A percentile compares a stretch with the other conserved stretches of the same genome.
Evolutionary conservation across 169 alveolate genomes (phyloP).

Genomic region (Ichthyophthirius multifiliis): DNA sequence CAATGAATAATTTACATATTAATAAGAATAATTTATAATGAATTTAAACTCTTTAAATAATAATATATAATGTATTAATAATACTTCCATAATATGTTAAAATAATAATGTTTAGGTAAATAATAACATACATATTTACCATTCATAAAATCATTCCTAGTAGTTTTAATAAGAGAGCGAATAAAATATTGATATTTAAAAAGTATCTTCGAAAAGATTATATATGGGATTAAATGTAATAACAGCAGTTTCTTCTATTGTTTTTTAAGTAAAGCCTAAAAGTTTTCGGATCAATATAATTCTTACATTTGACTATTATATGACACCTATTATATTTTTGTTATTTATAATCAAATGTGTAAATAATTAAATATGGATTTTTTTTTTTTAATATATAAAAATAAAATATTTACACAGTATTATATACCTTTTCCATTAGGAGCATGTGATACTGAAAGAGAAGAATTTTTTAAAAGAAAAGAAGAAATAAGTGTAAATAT

Average conservation of each 20-base stretch:
- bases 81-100: too few species aligned
- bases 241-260: not conserved
- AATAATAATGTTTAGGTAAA: too few species aligned
- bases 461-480: not conserved
- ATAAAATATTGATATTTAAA: too few species aligned
- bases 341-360: not conserved
- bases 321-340: not conserved
- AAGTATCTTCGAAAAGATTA: too few species aligned
- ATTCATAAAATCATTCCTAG: too few species aligned
- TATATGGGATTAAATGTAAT: not conserved
- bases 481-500: not conserved
- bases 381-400: too few species aligned
- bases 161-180: too few species aligned
- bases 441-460: not conserved
- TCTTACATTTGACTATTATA: not conserved
- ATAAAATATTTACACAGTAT: not conserved
- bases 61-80: too few species aligned
- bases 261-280: slow-evolving; percentile 1
- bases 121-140: too few species aligned
- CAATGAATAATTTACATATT: too few species aligned
- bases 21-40: too few species aligned
- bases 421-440: not conserved
- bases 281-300: not conserved
- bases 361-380: not conserved
- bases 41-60: too few species aligned